Conservation (phyloP, 1,139 yeast species). For the Blastobotrys raffinosifermentans region DNA sequence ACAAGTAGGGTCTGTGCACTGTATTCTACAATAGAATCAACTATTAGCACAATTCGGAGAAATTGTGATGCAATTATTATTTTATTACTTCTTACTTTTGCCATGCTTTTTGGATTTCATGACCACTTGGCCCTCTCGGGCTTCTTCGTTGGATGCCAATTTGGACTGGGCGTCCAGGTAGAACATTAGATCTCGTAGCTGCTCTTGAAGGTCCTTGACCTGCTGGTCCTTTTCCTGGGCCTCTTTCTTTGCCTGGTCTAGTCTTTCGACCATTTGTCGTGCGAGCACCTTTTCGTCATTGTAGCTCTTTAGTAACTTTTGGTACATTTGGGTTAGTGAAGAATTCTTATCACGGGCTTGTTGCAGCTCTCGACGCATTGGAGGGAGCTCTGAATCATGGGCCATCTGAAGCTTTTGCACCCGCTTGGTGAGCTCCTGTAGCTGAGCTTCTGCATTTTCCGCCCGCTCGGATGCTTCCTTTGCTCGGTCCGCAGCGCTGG, state of each 20-base stretch:
- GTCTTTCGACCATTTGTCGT: slow-evolving; percentile 42
- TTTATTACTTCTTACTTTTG: slow-evolving; percentile 8
- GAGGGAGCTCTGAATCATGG: slow-evolving; percentile 2
- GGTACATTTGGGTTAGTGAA: slow-evolving; percentile 17
- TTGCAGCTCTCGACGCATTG: slow-evolving; percentile 13
- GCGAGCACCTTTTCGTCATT: slow-evolving; percentile 45
- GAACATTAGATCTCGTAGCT: slow-evolving; percentile 76
- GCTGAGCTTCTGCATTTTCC: slow-evolving; percentile 36
- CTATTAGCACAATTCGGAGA: no score
- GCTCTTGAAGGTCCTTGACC: slow-evolving; percentile 46
- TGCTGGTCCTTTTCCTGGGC: slow-evolving; percentile 39
- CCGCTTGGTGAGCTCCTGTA: slow-evolving; percentile 17
- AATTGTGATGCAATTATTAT: no score
- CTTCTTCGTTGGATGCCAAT: slow-evolving; percentile 61
- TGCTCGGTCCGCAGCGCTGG: slow-evolving; percentile 37
- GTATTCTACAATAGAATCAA: no score
- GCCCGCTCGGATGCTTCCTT: slow-evolving; percentile 32
- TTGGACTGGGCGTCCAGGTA: slow-evolving; percentile 68
- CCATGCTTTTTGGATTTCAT: slow-evolving; percentile 21
- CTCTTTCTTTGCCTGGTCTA: slow-evolving; percentile 44
- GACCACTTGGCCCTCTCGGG: slow-evolving; percentile 63
- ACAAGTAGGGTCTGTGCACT: no score
- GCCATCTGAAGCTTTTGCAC: slow-evolving; percentile 1
- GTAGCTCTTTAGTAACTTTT: slow-evolving; percentile 30
- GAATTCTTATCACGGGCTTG: slow-evolving; percentile 15